These are phyloP conservation scores for Sanghuangporus weigelae DNA, from an alignment of 1,284 basidiomycete genomes.

Conservation along the genomic window DNA sequence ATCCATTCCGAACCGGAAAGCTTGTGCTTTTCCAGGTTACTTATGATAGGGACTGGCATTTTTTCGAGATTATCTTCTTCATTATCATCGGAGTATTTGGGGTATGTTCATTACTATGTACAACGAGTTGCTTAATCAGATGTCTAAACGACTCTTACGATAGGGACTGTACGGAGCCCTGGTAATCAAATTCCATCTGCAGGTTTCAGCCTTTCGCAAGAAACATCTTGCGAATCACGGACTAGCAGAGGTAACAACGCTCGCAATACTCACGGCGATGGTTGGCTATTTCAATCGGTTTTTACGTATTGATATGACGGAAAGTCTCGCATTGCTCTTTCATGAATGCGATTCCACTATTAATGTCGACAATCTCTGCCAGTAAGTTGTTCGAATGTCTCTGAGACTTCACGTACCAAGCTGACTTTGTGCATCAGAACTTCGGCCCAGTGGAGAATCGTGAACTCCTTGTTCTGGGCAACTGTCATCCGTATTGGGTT, in stretches of 20 bases:
- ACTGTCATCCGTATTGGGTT: conserved; percentile 84
- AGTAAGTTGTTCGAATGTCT: conserved; percentile 50
- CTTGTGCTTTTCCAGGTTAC: conserved; percentile 98
- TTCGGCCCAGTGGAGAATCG: conserved; percentile 91
- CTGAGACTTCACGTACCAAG: conserved; percentile 5
- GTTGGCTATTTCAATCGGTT: conserved; percentile 95
- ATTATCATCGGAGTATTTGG: conserved; percentile 94
- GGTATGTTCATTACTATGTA: conserved; percentile 38
- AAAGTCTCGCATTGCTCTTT: conserved; percentile 94
- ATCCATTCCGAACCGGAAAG: conserved; percentile 97
- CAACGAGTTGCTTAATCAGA: background rate
- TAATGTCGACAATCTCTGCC: conserved; percentile 90
- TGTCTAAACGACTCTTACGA: conserved; percentile 1
- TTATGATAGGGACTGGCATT: conserved; percentile 98
- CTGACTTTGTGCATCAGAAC: conserved; percentile 44
- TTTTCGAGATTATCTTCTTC: conserved; percentile 97
- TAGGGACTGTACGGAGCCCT: conserved; percentile 97
- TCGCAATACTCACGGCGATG: conserved; percentile 87
- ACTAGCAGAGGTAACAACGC: conserved; percentile 82
- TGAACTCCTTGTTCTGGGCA: conserved; percentile 87
- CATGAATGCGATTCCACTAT: conserved; percentile 94
- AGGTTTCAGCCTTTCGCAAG: conserved; percentile 90
- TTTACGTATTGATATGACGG: conserved; percentile 96
- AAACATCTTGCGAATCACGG: conserved; percentile 84
- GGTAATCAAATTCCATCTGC: conserved; percentile 95